Base-by-base conservation (phyloP, 2,329 filamentous ascomycete genomes). In the Daldinia sp. region DNA sequence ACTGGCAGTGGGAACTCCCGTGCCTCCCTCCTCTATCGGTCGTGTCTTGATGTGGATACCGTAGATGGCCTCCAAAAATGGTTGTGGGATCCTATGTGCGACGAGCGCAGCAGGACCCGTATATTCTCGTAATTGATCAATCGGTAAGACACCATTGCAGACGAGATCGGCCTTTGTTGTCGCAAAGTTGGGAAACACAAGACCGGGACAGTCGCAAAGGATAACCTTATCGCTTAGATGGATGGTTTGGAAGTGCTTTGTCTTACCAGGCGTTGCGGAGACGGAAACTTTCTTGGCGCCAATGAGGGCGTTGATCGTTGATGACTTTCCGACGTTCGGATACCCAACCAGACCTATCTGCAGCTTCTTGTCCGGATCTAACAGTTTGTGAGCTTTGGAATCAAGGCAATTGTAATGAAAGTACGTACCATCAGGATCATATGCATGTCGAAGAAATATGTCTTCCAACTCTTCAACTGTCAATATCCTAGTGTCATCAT, bases 201-300 rank as follows among this genome's bases (percentile, higher is more conserved):
- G 90, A 90, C 96, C 96, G 9, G 96, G 96, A 78, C 96, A 99
- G 89, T 99, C 96, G 81, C 96, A 98, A 6, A 99, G 88, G 53
- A 98, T 88, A 70, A 99, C 93, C 66, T 90, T 89, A 0, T 96
- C 92, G 66, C 92, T 96, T 35, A 99, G 88, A 78, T 98, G 94
- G 66, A 99, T 96, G 1, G 96, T 99, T 81, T 99, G 96, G 84
- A 99, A 99, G 77, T 99, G 96, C 84, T 99, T 99, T 13, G 96
- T 99, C 84, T 99, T 99, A 79, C 96, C 96, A 3, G 96, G 96
- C 1, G 96, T 99, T 13, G 95, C 92, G 15, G 96, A 99, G 42
- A 99, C 97, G 0, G 95, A 98, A 5, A 99, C 96, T 83, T 98
- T 99, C 84, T 98, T 99, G 62, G 96, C 91, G 57, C 97, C 97